Base-by-base conservation (phyloP, 192 early-diverging fungal genomes). In the Coemansia guatemalensis region DNA sequence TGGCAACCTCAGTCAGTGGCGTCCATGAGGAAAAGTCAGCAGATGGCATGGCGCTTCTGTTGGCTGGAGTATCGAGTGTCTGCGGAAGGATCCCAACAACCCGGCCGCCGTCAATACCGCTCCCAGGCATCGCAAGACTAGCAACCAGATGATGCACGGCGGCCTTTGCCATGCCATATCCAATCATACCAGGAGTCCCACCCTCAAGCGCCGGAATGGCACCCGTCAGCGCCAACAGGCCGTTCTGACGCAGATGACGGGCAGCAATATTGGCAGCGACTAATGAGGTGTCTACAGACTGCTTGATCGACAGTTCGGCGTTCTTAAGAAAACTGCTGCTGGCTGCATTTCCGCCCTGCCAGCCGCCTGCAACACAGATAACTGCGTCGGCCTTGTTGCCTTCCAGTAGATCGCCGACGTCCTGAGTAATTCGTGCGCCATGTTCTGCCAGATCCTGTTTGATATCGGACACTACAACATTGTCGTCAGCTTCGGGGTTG, bases 141-240 rank as follows among this genome's bases (percentile, higher is more conserved):
- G 86, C 73, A 0, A 93, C 86, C 60, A 97, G 69, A 33, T 99
- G 96, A 78, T 97, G 94, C 22, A 95, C 93, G 5, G 89, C 89
- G 14, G 94, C 93, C 72, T 99, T 99, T 49, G 93, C 92, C 72
- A 94, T 78, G 29, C 96, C 96, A 69, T 99, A 98, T 14, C 93
- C 94, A 59, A 95, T 86, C 88, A 85, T 85, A 41, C 74, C 85
- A 8, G 92, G 94, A 1, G 94, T 96, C 29, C 85, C 87, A 26
- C 86, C 87, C 32, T 84, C 73, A 11, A 77, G 72, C 14, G 90
- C 91, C 12, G 91, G 86, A 23, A 74, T 80, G 8, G 92, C 92
- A 8, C 94, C 94, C 14, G 90, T 90, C 60, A 96, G 80, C 9
- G 85, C 82, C 63, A 97, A 82, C 33, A 97, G 67, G 7, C 94